These are phyloP conservation scores for Fagopyrum homotropicum DNA, from an alignment of 148 eudicot genomes.

Conservation along the genomic window DNA sequence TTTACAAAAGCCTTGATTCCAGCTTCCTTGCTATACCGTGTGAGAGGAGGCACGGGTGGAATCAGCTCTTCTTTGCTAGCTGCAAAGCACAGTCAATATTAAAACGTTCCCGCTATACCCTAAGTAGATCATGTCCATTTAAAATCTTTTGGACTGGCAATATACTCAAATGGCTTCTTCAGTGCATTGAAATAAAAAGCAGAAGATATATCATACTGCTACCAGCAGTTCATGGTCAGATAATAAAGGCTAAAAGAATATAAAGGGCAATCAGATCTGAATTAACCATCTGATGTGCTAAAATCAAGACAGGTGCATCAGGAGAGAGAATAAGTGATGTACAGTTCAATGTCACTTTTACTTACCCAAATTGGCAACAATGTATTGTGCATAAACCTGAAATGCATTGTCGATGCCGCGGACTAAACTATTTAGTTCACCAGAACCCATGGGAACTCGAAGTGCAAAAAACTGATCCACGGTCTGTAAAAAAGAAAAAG, in stretches of 20 bases:
- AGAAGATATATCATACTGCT: neutral
- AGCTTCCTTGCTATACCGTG: constrained; percentile 72
- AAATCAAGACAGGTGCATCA: neutral
- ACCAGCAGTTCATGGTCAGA: neutral
- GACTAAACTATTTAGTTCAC: constrained; percentile 72
- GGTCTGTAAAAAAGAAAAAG: constrained; percentile 50
- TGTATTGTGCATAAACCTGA: constrained; percentile 71
- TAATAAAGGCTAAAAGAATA: neutral
- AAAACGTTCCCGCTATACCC: neutral
- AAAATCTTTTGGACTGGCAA: neutral
- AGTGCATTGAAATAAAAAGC: neutral
- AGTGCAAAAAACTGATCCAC: constrained; percentile 92
- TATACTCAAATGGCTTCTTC: neutral
- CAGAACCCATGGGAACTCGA: constrained; percentile 85
- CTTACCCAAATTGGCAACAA: constrained; percentile 72
- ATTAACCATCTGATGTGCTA: neutral
- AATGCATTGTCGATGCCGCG: constrained; percentile 98
- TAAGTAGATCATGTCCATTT: neutral
- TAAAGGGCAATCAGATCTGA: constrained; percentile 1
- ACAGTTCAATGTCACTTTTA: neutral
- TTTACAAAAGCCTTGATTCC: constrained; percentile 90
- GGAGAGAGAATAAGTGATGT: neutral
- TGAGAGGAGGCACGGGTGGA: constrained; percentile 92
- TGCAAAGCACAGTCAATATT: constrained; percentile 22
- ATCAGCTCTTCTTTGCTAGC: constrained; percentile 85